phyloP scores from a whole-genome alignment of 176 grass and related monocot species.

The Oryza coarctata region DNA sequence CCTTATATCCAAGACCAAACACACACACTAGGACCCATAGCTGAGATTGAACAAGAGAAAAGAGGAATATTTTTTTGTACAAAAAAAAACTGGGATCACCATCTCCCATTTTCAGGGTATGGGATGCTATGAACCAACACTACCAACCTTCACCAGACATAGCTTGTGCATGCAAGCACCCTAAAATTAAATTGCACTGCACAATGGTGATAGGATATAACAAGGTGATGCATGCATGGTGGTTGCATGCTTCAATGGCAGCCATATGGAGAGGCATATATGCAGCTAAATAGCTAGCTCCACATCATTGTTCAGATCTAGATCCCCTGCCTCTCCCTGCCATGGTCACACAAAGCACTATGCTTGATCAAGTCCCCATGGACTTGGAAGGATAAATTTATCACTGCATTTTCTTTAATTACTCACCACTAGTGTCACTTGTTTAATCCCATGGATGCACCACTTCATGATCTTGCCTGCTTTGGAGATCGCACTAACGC shows the following conservation, averaged over 20 bases:
- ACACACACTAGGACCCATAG: no score
- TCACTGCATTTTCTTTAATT: not conserved
- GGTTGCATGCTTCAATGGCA: not conserved
- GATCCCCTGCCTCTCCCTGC: slow-evolving; percentile 8
- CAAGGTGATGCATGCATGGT: not conserved
- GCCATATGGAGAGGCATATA: not conserved
- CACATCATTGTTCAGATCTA: slow-evolving; percentile 14
- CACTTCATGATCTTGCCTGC: slow-evolving; percentile 38
- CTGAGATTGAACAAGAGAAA: not conserved
- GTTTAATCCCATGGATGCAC: slow-evolving; percentile 7
- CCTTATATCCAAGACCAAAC: no score
- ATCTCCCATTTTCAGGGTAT: not conserved
- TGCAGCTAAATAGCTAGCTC: not conserved
- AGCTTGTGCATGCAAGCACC: not conserved
- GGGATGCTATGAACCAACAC: not conserved
- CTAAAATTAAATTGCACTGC: not conserved
- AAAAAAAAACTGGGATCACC: not conserved
- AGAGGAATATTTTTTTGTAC: no score
- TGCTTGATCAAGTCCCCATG: slow-evolving; percentile 10
- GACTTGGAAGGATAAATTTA: not conserved
- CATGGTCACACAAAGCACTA: not conserved
- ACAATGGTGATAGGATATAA: not conserved
- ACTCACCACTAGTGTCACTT: not conserved
- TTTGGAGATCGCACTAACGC: not conserved
- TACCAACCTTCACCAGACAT: not conserved